Conservation (phyloP, 805 yeast genomes). For the Metschnikowia chrysomelidarum region DNA sequence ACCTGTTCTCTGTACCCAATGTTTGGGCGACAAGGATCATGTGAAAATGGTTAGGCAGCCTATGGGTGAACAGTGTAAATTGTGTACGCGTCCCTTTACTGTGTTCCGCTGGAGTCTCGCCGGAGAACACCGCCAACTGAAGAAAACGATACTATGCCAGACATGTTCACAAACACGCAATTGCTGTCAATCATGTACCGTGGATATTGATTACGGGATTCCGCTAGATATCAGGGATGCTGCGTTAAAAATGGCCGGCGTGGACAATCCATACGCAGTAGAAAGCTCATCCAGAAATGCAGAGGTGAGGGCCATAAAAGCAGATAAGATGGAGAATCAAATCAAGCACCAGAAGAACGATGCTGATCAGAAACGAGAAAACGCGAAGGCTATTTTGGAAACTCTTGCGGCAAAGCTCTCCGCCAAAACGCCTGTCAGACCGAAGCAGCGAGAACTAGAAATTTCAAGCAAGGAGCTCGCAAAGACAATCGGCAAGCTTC, state of each 20-base stretch:
- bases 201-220: constrained; percentile 79
- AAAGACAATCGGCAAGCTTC: constrained; percentile 57
- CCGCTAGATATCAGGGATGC: constrained; percentile 78
- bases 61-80: constrained; percentile 77
- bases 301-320: constrained; percentile 40
- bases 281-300: constrained; percentile 25
- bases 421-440: constrained; percentile 7
- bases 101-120: constrained; percentile 71
- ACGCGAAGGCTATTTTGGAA: constrained; percentile 51
- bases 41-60: constrained; percentile 69
- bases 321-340: constrained; percentile 51
- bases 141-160: constrained; percentile 68
- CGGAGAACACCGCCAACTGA: constrained; percentile 40
- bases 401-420: constrained; percentile 42
- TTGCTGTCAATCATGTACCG: constrained; percentile 86
- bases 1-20: constrained; percentile 70
- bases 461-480: constrained; percentile 29
- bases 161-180: constrained; percentile 78
- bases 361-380: constrained; percentile 19
- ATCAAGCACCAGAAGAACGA: constrained; percentile 29
- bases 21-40: constrained; percentile 67
- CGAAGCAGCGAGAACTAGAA: constrained; percentile 36
- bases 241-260: constrained; percentile 68
- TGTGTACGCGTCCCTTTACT: constrained; percentile 83
- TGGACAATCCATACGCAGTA: constrained; percentile 22